Evolutionary conservation across 495 filamentous ascomycete species (phyloP), one percentile per base, ranked within the genome.

Genomic region (Pyrenula massariospora): DNA sequence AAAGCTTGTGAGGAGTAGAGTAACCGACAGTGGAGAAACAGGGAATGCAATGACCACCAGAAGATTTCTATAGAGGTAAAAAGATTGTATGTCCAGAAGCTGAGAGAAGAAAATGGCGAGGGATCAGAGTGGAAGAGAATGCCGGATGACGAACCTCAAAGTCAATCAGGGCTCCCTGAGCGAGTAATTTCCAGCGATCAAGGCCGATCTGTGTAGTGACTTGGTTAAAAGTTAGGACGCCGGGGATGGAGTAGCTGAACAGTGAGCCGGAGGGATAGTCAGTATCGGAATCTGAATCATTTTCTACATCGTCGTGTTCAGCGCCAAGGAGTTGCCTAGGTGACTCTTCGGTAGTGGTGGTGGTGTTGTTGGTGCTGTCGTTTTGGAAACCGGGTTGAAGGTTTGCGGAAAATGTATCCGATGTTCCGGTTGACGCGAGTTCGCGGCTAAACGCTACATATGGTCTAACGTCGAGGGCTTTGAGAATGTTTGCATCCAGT

Each of bases 181-280:
- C 63, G 1, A 75, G 64, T 2, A 84, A 52, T 20, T 66, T 62
- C 73, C 82, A 82, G 21, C 76, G 66, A 55, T 84, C 85, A 52
- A 95, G 73, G 58, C 88, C 77, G 48, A 89, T 62, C 22, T 71
- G 57, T 11, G 69, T 66, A 49, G 70, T 61, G 36, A 96, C 70
- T 59, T 94, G 73, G 0, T 77, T 72, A 12, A 78, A 62, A 1
- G 87, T 82, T 59, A 92, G 72, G 24, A 87, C 75, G 2, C 92
- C 92, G 0, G 91, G 91, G 81, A 94, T 91, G 54, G 78, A 70
- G 47, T 85, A 73, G 20, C 71, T 63, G 54, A 93, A 87, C 22
- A 93, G 76, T 2, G 86, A 86, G 23, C 72, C 62, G 5, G 70
- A 65, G 24, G 70, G 67, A 19, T 78, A 70, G 47, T 67, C 66